Conservation (phyloP, 75 land plant species). For the Pseudotsuga menziesii region DNA sequence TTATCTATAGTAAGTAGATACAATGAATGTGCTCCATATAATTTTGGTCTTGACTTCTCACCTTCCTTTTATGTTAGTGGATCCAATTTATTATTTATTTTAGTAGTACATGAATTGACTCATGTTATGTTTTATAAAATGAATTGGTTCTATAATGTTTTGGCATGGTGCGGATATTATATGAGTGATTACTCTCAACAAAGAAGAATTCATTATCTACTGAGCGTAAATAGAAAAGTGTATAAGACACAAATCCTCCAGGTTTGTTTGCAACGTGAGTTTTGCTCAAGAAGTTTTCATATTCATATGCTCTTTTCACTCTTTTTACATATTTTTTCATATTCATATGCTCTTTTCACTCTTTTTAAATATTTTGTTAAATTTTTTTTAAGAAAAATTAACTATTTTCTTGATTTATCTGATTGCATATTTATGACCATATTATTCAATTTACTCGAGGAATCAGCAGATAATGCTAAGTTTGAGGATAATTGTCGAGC, state of each 20-base stretch:
- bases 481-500: conserved; percentile 98
- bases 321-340: too few relatives aligned
- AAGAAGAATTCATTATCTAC: conserved; percentile 68
- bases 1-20: background rate
- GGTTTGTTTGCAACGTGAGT: conserved; percentile 67
- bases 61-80: too few relatives aligned
- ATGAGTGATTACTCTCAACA: conserved; percentile 81
- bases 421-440: conserved; percentile 66
- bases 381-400: too few relatives aligned
- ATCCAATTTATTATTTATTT: too few relatives aligned
- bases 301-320: background rate
- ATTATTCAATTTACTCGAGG: conserved; percentile 74
- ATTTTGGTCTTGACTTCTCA: too few relatives aligned
- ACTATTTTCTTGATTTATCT: background rate
- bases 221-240: conserved; percentile 63
- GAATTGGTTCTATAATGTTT: background rate
- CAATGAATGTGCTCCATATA: too few relatives aligned
- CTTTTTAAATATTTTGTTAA: too few relatives aligned
- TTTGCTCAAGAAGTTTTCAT: background rate
- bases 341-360: background rate
- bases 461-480: conserved; percentile 82
- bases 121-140: background rate
- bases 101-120: background rate
- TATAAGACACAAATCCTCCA: conserved; percentile 48
- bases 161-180: conserved; percentile 48